Conservation (phyloP, 441 rosid species). For the Brassica balearica region DNA sequence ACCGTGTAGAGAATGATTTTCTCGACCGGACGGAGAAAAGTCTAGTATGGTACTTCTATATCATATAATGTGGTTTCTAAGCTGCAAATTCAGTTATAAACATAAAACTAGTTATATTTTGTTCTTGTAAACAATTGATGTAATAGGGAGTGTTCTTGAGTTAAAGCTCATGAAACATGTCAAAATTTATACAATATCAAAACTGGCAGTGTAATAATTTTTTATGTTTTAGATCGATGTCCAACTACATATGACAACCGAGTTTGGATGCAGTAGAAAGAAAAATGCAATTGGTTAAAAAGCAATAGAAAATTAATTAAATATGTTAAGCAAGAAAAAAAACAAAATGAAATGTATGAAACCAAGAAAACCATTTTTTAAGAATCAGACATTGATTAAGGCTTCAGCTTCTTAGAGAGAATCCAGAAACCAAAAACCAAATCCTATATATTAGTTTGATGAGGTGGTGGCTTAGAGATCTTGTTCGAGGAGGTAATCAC, state of each 20-base stretch:
- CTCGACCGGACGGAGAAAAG: no score
- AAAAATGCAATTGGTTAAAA: slow-evolving; percentile 3
- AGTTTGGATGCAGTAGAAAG: not conserved
- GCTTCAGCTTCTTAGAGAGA: slow-evolving; percentile 1
- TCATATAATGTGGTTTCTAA: no score
- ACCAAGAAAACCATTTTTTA: slow-evolving; percentile 1
- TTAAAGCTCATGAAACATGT: not conserved
- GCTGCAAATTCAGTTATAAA: no score
- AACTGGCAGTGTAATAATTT: not conserved
- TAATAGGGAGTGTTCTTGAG: not conserved
- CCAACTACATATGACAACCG: not conserved
- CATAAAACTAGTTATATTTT: no score
- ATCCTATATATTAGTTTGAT: slow-evolving; percentile 1
- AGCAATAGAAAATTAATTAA: slow-evolving; percentile 3
- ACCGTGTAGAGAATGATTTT: no score
- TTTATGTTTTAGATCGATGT: not conserved
- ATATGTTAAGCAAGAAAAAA: not conserved
- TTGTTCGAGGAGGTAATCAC: slow-evolving; percentile 75
- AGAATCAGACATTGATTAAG: slow-evolving; percentile 5
- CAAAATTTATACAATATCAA: not conserved
- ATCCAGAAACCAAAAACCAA: slow-evolving; percentile 19
- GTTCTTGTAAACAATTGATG: no score
- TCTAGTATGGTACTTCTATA: no score
- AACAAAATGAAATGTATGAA: not conserved
- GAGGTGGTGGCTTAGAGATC: slow-evolving; percentile 42